Percentiles rank a stretch among this genome's conserved stretches.
These are phyloP conservation scores for Sporothrix brasiliensis DNA, from an alignment of 2,329 filamentous ascomycete species.

Conservation along the genomic window DNA sequence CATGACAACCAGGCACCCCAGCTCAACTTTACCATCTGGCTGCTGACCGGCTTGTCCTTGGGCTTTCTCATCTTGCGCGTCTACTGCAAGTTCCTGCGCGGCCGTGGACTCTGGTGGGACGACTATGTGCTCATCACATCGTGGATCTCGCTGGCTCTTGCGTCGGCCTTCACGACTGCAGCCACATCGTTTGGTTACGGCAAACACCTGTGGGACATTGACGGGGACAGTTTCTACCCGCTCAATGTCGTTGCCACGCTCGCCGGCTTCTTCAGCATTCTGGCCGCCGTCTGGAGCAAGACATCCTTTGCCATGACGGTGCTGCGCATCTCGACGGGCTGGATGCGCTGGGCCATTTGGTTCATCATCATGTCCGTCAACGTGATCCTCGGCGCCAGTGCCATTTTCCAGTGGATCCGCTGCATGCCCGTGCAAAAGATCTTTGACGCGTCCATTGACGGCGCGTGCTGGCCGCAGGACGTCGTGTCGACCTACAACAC, in stretches of 20 bases:
- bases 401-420: conserved; percentile 41
- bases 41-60: conserved; percentile 33
- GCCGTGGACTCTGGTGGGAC: conserved; percentile 41
- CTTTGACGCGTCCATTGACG: conserved; percentile 39
- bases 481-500: conserved; percentile 41
- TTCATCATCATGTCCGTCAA: conserved; percentile 44
- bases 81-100: conserved; percentile 40
- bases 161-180: conserved; percentile 34
- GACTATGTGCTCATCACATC: conserved; percentile 38
- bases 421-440: conserved; percentile 42
- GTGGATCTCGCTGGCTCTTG: conserved; percentile 37
- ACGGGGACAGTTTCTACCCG: conserved; percentile 23
- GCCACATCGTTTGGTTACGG: conserved; percentile 36
- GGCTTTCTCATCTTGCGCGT: conserved; percentile 38
- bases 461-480: conserved; percentile 42
- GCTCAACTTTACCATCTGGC: conserved; percentile 38
- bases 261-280: conserved; percentile 40
- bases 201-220: conserved; percentile 37
- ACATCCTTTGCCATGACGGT: conserved; percentile 47
- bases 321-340: conserved; percentile 42
- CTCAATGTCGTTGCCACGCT: conserved; percentile 37
- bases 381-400: conserved; percentile 37
- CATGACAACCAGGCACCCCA: conserved; percentile 36
- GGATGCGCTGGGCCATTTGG: conserved; percentile 40
- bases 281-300: conserved; percentile 44